Evolutionary conservation across 805 yeast species (phyloP), one percentile per base, ranked within the genome.

Genomic region (Cyberlindnera misumaiensis): DNA sequence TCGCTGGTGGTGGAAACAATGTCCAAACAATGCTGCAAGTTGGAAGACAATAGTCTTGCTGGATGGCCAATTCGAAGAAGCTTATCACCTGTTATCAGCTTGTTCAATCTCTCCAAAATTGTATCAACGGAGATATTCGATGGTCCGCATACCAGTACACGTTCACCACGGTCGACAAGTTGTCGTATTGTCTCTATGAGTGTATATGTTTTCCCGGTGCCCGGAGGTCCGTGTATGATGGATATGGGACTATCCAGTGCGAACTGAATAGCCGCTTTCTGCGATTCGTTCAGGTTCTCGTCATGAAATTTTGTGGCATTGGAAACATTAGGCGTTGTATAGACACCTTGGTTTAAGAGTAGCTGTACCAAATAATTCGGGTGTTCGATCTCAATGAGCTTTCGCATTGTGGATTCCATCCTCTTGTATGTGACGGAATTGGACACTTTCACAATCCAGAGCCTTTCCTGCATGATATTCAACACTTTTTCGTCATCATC

Each of bases 61-160:
- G 97, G 97, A 58, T 93, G 97, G 0, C 97, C 98, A 28, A 90
- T 72, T 52, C 98, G 69, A 10, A 90, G 65, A n/a, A 93, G 59
- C 40, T 74, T 53, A 30, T 66, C 59, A 11, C 39, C 41, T 4
- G 46, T 40, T 3, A 47, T 14, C 14, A 28, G 20, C 1, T 39
- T 38, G 14, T 40, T 38, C 16, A 90, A 58, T 42, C 97, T 65
- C 58, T 90, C 97, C 34, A 89, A 60, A 12, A 90, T 83, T 0
- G 95, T 90, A 57, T 90, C 97, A 1, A 89, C 95, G 1, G 96
- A 77, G 12, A 88, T 80, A 56, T 90, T 90, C 0, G 97, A 88
- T 0, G 97, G 95, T 0, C 96, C 97, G 63, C 97, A 89, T 0
- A 90, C 89, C 22, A 90, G 63, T 0, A 90, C 79, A 32, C 88